Percentiles rank a stretch among this genome's conserved stretches.
phyloP scores from a whole-genome alignment of 179 eudicot species.

The Carnegiea gigantea region DNA sequence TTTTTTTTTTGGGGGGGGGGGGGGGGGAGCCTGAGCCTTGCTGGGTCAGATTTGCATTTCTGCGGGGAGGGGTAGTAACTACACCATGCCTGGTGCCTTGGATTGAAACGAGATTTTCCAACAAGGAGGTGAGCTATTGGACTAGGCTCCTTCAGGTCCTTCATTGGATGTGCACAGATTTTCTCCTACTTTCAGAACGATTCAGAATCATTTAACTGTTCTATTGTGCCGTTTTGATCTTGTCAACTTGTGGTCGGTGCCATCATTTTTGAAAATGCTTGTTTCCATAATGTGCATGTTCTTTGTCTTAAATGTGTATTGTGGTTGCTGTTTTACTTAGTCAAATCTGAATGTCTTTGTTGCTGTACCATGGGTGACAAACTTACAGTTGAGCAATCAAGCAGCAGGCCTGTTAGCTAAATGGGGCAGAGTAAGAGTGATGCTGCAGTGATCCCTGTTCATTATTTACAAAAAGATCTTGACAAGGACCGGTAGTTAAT shows the following conservation, averaged over 20 bases:
- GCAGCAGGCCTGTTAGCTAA: neutral
- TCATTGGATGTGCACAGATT: neutral
- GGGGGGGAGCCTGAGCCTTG: neutral
- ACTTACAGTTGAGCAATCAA: neutral
- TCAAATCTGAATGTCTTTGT: neutral
- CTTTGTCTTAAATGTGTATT: neutral
- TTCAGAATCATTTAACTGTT: neutral
- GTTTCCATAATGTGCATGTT: conserved; percentile 1
- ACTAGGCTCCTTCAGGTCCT: neutral
- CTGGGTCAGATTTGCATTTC: neutral
- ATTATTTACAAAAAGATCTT: neutral
- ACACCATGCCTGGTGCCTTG: neutral
- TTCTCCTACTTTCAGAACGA: neutral
- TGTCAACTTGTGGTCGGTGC: neutral
- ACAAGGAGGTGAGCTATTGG: neutral
- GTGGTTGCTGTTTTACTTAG: neutral
- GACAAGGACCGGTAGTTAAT: neutral
- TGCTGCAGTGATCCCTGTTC: conserved; percentile 4
- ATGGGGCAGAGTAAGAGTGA: neutral
- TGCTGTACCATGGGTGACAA: neutral
- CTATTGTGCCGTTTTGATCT: neutral
- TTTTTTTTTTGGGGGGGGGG: neutral
- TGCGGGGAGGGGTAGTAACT: neutral
- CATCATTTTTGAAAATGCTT: neutral
- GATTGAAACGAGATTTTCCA: neutral